These are phyloP conservation scores for Paspalum notatum DNA, from an alignment of 176 grass and related monocot genomes.

Conservation along the genomic window DNA sequence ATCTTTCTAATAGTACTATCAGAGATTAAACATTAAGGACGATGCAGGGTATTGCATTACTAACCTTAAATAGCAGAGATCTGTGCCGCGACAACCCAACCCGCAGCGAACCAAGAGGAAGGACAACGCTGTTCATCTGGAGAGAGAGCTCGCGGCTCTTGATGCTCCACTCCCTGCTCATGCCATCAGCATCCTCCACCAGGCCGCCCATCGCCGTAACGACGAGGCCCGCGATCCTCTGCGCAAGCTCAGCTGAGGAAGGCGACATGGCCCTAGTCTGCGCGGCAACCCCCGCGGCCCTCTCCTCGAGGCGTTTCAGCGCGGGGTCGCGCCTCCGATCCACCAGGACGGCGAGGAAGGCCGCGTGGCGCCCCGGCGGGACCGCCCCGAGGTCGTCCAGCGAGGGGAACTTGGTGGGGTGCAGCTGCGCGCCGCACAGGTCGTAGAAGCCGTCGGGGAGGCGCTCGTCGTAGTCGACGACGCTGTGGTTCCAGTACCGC, in stretches of 20 bases:
- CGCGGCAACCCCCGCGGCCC: slow-evolving; percentile 45
- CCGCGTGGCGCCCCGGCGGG: slow-evolving; percentile 19
- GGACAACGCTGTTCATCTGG: slow-evolving; percentile 60
- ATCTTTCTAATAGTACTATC: neutral
- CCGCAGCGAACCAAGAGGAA: slow-evolving; percentile 77
- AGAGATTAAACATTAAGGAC: slow-evolving; percentile 10
- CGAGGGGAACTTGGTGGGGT: slow-evolving; percentile 64
- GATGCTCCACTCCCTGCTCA: slow-evolving; percentile 59
- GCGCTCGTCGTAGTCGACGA: slow-evolving; percentile 84
- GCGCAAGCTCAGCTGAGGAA: slow-evolving; percentile 56
- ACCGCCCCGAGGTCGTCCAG: slow-evolving; percentile 49
- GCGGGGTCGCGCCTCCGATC: slow-evolving; percentile 55
- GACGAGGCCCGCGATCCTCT: slow-evolving; percentile 75
- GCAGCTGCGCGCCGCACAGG: slow-evolving; percentile 60
- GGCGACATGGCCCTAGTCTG: slow-evolving; percentile 46
- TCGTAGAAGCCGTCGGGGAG: slow-evolving; percentile 89
- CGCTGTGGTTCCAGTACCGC: slow-evolving; percentile 87
- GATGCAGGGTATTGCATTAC: slow-evolving; percentile 5
- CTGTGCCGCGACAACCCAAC: slow-evolving; percentile 84
- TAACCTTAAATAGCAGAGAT: slow-evolving; percentile 97
- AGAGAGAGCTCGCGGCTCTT: slow-evolving; percentile 54
- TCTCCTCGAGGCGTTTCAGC: slow-evolving; percentile 65
- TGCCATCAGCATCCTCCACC: slow-evolving; percentile 76
- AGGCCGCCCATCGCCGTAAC: slow-evolving; percentile 79
- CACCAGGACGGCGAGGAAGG: slow-evolving; percentile 66